Percentiles rank a stretch among this genome's conserved stretches.
phyloP scores from a whole-genome alignment of 768 basidiomycete species.

The Mrakia frigida region DNA sequence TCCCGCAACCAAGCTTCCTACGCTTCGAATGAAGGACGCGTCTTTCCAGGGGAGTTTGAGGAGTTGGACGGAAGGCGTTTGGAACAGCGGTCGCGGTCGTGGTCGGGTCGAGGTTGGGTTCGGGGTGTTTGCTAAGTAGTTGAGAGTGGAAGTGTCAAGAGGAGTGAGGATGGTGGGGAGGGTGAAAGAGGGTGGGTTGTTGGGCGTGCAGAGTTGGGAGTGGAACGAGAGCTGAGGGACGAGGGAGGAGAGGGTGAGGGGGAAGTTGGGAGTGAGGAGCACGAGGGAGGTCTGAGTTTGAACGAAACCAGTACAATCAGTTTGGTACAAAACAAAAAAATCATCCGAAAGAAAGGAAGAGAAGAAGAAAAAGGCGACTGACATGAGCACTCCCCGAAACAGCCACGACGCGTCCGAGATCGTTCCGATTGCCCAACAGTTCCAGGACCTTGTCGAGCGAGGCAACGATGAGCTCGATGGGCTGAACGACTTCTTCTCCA shows the following conservation, averaged over 20 bases:
- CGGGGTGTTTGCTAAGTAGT: not conserved
- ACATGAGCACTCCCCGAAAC: constrained; percentile 77
- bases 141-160: constrained; percentile 52
- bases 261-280: constrained; percentile 27
- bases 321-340: too few species aligned
- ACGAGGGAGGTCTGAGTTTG: constrained; percentile 23
- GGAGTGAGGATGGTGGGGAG: not conserved
- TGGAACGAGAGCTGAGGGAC: constrained; percentile 67
- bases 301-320: too few species aligned
- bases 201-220: constrained; percentile 65
- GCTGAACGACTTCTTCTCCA: constrained; percentile 79
- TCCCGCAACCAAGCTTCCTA: constrained; percentile 64
- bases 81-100: not conserved
- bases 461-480: constrained; percentile 87
- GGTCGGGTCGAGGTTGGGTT: not conserved
- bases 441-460: constrained; percentile 61
- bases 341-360: not conserved
- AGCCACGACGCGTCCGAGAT: constrained; percentile 64
- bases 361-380: constrained; percentile 33
- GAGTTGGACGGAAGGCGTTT: constrained; percentile 61
- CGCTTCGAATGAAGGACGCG: constrained; percentile 72
- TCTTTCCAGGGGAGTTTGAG: constrained; percentile 70
- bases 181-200: constrained; percentile 50
- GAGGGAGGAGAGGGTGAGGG: constrained; percentile 56
- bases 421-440: constrained; percentile 54